phyloP scores from a whole-genome alignment of 495 filamentous ascomycete genomes.

The Daldinia vernicosa region DNA sequence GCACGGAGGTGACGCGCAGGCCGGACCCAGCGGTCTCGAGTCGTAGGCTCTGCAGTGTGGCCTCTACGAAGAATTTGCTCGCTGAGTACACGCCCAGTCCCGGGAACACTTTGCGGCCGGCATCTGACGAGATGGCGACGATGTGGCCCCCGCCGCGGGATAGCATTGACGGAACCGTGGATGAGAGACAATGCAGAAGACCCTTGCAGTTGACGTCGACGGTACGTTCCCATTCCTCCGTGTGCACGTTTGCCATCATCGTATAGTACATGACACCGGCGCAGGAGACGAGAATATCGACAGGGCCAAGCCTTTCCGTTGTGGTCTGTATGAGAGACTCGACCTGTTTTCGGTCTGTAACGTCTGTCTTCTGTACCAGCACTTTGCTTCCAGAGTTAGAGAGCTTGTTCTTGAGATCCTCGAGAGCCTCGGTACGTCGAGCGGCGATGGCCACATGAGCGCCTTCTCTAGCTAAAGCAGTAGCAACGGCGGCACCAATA shows the following conservation, averaged over 20 bases:
- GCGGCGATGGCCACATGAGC: constrained; percentile 70
- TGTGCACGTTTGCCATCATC: constrained; percentile 73
- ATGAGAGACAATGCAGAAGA: constrained; percentile 67
- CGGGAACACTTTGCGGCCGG: constrained; percentile 75
- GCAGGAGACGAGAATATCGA: constrained; percentile 73
- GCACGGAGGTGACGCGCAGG: constrained; percentile 69
- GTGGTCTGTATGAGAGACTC: constrained; percentile 63
- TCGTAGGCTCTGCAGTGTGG: constrained; percentile 70
- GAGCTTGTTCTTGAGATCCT: constrained; percentile 63
- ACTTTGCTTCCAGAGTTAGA: constrained; percentile 61
- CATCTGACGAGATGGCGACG: constrained; percentile 75
- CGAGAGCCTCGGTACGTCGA: constrained; percentile 67
- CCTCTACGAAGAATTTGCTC: constrained; percentile 78
- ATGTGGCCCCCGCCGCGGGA: constrained; percentile 65
- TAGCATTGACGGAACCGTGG: constrained; percentile 70
- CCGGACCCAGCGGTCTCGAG: constrained; percentile 73
- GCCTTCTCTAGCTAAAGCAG: constrained; percentile 58
- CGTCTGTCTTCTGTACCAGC: constrained; percentile 68
- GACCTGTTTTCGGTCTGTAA: constrained; percentile 65
- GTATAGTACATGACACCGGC: constrained; percentile 81
- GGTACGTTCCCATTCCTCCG: constrained; percentile 73
- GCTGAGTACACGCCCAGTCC: constrained; percentile 77
- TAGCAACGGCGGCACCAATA: constrained; percentile 62
- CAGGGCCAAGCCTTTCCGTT: constrained; percentile 64
- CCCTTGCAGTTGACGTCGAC: constrained; percentile 79